Base-by-base conservation (phyloP, 768 basidiomycete genomes). In the Coprinellus micaceus region DNA sequence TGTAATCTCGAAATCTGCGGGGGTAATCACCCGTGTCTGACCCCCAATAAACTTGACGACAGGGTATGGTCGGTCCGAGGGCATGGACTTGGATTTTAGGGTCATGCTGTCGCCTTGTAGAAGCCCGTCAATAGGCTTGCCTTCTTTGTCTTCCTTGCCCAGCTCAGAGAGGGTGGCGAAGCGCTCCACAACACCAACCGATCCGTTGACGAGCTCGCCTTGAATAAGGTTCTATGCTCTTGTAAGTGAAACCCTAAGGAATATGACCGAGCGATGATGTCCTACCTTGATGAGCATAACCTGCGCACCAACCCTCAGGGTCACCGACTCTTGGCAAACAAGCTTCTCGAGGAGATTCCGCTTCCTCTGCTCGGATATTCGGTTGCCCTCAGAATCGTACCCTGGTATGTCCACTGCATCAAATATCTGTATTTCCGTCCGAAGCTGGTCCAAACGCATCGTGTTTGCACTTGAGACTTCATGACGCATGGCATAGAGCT, bases 261-360 rank as follows among this genome's bases (percentile, higher is more conserved):
- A n/a, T n/a, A n/a, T n/a, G n/a, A n/a, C n/a, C n/a, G n/a, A n/a
- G n/a, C n/a, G n/a, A n/a, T 26, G 47, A 19, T 17, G 39, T n/a
- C 46, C 46, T 56, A 83, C 87, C 76, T 88, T 88, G 60, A 88
- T 77, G 2, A 89, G 67, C 90, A 92, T 92, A 3, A 96, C 94
- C 66, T 96, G 94, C 2, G 91, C 89, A 12, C 86, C 87, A 51
- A 86, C 74, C 71, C 85, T 85, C 39, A 84, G 64, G n/a, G 65
- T 65, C 26, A 84, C 66, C 9, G 33, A 46, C 50, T 71, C 71
- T 4, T 76, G 79, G 12, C 79, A 85, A 54, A 92, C 79, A 19
- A 92, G 81, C n/a, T 79, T 75, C 26, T 87, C 79, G 39, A 87
- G 68, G 3, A 82, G 65, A 36, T 65, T 71, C 41, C 69, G 66